Base-by-base conservation (phyloP, 306 rosid species). In the Spatholobus suberectus region DNA sequence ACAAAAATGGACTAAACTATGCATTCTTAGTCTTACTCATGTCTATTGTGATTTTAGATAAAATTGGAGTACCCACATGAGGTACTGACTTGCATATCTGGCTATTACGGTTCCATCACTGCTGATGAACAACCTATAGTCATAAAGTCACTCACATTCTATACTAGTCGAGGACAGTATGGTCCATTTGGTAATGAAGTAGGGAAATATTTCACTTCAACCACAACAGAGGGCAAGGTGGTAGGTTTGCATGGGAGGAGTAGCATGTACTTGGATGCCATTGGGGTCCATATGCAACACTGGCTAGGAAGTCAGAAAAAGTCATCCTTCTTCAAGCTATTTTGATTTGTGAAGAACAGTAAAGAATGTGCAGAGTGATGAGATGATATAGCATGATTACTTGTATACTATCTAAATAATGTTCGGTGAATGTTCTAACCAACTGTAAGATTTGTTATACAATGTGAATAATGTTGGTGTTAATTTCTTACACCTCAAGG, bases 261-360 rank as follows among this genome's bases (percentile, higher is more conserved):
- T 88, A 90, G 98, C 91, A 75, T 85, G 85, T 95, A 90, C 84
- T 88, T 95, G 91, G 96, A 95, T 78, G 97, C 99, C 78, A 89
- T 93, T 26, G 99, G 99, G 49, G 88, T 92, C 79, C 99, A 95
- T 69, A 95, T 93, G 98, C 97, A 95, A 43, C 98, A 95, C 51
- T 95, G 99, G 99, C 89, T 93, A 0, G 99, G 97, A 78, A 93
- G 78, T 81, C 97, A 92, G 81, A 90, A 79, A 79, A 92, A 76
- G 84, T 57, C 91, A 9, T 91, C 92, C 47, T 70, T 88, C 78
- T 95, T 93, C 89, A 95, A 83, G 86, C 59, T 70, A 75, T 95
- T 91, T 86, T 90, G 84, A 89, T 76, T 77, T 62, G 15, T 75
- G 57, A 38, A 38, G 52, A 82, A 21, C 24, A 37, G 46, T 20